Conservation (phyloP, 225 moss, liverwort and hornwort genomes). For the Takakia lepidozioides region DNA sequence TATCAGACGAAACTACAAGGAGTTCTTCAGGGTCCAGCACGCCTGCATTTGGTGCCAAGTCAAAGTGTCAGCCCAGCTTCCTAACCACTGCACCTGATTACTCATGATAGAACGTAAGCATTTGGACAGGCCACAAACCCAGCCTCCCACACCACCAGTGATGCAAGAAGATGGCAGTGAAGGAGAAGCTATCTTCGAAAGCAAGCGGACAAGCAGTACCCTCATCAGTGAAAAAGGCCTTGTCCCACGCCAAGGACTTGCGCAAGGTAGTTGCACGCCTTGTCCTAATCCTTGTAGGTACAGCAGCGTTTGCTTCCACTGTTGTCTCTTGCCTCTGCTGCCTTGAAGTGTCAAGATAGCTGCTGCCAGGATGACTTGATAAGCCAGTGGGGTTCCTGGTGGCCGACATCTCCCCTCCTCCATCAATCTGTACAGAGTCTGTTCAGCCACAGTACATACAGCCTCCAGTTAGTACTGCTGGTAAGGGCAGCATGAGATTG, state of each 20-base stretch:
- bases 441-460: too few relatives aligned
- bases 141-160: neutral
- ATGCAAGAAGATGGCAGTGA: neutral
- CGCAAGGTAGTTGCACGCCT: neutral
- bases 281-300: neutral
- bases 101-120: neutral
- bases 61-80: neutral
- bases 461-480: too few relatives aligned
- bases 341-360: too few relatives aligned
- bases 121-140: too few relatives aligned
- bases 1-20: conserved; percentile 41
- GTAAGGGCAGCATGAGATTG: too few relatives aligned
- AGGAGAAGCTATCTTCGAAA: neutral
- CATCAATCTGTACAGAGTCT: too few relatives aligned
- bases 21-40: conserved; percentile 58
- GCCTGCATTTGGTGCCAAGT: conserved; percentile 18
- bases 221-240: conserved; percentile 37
- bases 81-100: too few relatives aligned
- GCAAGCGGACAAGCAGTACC: conserved; percentile 12
- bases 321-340: too few relatives aligned
- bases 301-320: too few relatives aligned
- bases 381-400: too few relatives aligned
- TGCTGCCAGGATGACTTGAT: too few relatives aligned
- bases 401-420: too few relatives aligned
- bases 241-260: conserved; percentile 5